Evolutionary conservation across 2,329 filamentous ascomycete species (phyloP), one percentile per base, ranked within the genome.

Genomic region (Mycosphaerella sp.): DNA sequence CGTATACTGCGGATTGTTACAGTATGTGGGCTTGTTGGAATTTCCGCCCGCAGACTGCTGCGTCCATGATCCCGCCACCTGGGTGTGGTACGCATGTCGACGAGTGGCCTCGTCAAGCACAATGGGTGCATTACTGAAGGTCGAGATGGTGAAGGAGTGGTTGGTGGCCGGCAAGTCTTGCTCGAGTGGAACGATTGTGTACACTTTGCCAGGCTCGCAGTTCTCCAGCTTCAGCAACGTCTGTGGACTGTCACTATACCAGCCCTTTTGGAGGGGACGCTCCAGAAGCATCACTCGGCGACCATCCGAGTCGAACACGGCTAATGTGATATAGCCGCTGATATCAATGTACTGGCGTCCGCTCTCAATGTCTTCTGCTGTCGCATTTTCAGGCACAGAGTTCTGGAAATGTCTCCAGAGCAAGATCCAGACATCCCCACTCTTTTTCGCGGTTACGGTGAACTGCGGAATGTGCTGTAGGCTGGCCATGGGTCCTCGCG

Each of bases 191-290:
- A 91, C 87, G 4, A 87, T 74, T 0, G 81, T 84, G 62, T 82
- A 82, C 0, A 72, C 72, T 9, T 73, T 72, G 12, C 72, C 69
- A 1, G 76, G 68, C n/a, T 76, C 71, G 54, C 78, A 77, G 36
- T 86, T 80, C 29, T 87, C 80, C 57, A 95, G 79, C 54, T 86
- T 84, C 43, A 95, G 82, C 6, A 98, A 80, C 0, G 88, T 95
- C 69, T 97, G 95, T 1, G 90, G 90, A 2, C 91, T 95, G 70
- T 96, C 92, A 34, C 97, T 89, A 59, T 89, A 95, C n/a, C 89
- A 87, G 0, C 86, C 87, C 36, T 86, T 83, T 63, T 88, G 83
- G 0, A 87, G 69, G 23, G 84, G 80, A 6, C 82, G 82, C 53
- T 92, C 87, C 50, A 82, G 83, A 11, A 93, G 76, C 60, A 89